Base-by-base conservation (phyloP, 305 asterid species). In the Solanum hybrid region DNA sequence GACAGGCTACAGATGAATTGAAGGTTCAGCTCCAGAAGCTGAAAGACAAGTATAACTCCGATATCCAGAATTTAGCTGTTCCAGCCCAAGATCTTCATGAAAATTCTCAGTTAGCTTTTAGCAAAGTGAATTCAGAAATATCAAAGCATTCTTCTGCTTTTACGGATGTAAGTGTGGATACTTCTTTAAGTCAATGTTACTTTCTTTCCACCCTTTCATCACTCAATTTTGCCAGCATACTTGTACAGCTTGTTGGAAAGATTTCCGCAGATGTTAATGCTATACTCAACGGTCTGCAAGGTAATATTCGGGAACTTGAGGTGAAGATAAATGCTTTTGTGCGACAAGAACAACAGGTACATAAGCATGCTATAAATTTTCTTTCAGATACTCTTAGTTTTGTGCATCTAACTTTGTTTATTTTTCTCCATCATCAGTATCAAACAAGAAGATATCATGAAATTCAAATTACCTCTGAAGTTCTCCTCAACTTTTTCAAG, bases 261-360 rank as follows among this genome's bases (percentile, higher is more conserved):
- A 92, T 91, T 79, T 88, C 93, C 60, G 90, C 93, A 13, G 93
- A 92, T 72, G 91, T 92, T 85, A 88, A 88, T 84, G 86, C 89
- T 32, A 71, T 89, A 79, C 92, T 85, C 69, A 90, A 91, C 77
- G 91, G 91, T 86, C 93, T 94, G 60, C 92, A 90, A 90, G 88
- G 80, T 87, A 90, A 88, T 87, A 90, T 94, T 64, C 72, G 26
- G 80, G 87, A 77, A 79, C 95, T 92, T 51, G 91, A 90, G 86
- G 87, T 88, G 36, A 91, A 87, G 86, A 42, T 92, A 22, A 69
- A 90, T 32, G 90, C 93, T 42, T 92, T 91, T 40, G 71, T 93
- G 87, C 89, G 66, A 91, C 92, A 90, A 91, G 93, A 92, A 71
- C 88, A 90, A 27, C 94, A 92, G 96, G 96, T 93, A 90, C 24